A percentile compares a stretch with the other conserved stretches of the same genome.
Conservation (phyloP, 176 grass and related monocot species). For the Eragrostis curvula region DNA sequence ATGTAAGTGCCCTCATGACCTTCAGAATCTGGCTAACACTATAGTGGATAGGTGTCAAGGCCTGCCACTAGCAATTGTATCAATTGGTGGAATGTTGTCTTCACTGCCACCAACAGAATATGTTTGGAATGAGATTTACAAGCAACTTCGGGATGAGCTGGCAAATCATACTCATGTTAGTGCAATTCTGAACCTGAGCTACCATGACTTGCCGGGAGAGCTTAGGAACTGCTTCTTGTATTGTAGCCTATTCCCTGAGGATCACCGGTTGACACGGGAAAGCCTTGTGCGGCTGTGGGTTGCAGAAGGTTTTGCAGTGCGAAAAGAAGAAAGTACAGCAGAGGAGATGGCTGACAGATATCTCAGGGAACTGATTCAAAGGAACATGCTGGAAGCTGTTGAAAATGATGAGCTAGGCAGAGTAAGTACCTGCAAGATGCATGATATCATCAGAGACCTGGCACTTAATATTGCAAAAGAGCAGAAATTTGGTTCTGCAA, state of each 20-base stretch:
- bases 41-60: slow-evolving; percentile 52
- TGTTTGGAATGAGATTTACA: slow-evolving; percentile 43
- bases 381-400: slow-evolving; percentile 27
- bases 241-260: slow-evolving; percentile 59
- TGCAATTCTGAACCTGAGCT: slow-evolving; percentile 63
- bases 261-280: neutral
- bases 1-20: slow-evolving; percentile 27
- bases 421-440: slow-evolving; percentile 29
- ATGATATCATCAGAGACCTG: slow-evolving; percentile 9
- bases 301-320: slow-evolving; percentile 27
- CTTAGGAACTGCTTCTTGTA: slow-evolving; percentile 62
- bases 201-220: slow-evolving; percentile 38
- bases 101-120: neutral
- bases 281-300: slow-evolving; percentile 30
- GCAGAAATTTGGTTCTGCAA: neutral
- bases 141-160: slow-evolving; percentile 26
- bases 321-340: neutral
- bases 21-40: slow-evolving; percentile 28
- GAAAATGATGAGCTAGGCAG: slow-evolving; percentile 38
- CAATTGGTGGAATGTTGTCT: slow-evolving; percentile 45
- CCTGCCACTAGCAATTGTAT: slow-evolving; percentile 12
- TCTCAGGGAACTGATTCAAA: slow-evolving; percentile 27
- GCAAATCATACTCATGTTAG: slow-evolving; percentile 26
- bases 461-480: slow-evolving; percentile 7
- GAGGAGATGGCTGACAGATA: slow-evolving; percentile 14